phyloP scores from a whole-genome alignment of 371 early-diverging fungal species.

The Blastocladiella emersonii region DNA sequence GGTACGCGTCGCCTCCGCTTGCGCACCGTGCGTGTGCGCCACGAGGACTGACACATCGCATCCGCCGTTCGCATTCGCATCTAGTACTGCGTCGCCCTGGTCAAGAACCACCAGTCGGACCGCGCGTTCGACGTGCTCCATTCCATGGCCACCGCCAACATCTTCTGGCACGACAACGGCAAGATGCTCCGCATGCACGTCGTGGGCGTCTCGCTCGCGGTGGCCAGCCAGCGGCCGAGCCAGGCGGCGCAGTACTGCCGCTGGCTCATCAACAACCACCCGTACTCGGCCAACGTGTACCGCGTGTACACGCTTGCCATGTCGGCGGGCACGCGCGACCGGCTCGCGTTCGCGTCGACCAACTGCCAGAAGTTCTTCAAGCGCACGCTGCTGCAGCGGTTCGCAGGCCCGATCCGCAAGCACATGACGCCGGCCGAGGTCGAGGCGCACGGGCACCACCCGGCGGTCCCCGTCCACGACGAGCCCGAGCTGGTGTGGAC shows the following conservation, averaged over 20 bases:
- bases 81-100: slow-evolving; percentile 4
- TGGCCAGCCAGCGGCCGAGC: slow-evolving; percentile 21
- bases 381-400: slow-evolving; percentile 17
- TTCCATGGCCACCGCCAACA: slow-evolving; percentile 38
- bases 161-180: slow-evolving; percentile 44
- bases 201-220: slow-evolving; percentile 38
- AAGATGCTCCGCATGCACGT: slow-evolving; percentile 33
- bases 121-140: background rate
- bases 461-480: background rate
- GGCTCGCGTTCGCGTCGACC: slow-evolving; percentile 17
- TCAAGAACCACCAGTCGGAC: background rate
- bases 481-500: slow-evolving; percentile 3
- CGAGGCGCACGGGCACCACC: slow-evolving; percentile 11
- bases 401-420: slow-evolving; percentile 23
- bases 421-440: slow-evolving; percentile 14
- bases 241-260: slow-evolving; percentile 28
- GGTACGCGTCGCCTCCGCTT: background rate
- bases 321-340: slow-evolving; percentile 19
- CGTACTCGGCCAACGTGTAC: slow-evolving; percentile 32
- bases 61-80: background rate
- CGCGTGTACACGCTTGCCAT: slow-evolving; percentile 34
- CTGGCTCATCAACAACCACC: slow-evolving; percentile 29
- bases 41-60: too few relatives aligned
- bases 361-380: slow-evolving; percentile 29
- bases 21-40: background rate